These are phyloP conservation scores for Emergomyces africanus DNA, from an alignment of 2,329 filamentous ascomycete species.

Conservation along the genomic window DNA sequence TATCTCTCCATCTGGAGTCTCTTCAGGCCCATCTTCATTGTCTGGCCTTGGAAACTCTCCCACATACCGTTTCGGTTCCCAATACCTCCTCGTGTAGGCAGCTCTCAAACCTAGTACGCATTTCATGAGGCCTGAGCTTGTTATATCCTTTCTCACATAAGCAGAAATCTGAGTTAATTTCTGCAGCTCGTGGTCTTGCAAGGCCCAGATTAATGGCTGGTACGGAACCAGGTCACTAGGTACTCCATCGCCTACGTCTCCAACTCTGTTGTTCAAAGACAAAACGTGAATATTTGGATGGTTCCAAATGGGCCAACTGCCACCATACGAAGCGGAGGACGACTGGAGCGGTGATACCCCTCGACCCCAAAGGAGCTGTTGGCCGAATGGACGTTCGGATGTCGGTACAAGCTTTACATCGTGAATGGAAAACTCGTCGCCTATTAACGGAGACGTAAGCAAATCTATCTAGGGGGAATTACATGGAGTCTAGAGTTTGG, in stretches of 20 bases:
- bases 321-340: not conserved
- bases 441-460: not conserved
- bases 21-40: not conserved
- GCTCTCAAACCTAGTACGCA: not conserved
- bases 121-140: not conserved
- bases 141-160: not conserved
- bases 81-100: not conserved
- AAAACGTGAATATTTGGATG: not conserved
- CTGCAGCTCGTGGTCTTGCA: not conserved
- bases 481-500: not conserved
- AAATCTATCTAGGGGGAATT: not conserved
- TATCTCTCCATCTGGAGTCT: not conserved
- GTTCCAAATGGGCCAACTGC: not conserved
- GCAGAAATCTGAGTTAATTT: constrained; percentile 1
- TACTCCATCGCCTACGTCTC: not conserved
- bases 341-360: not conserved
- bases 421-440: not conserved
- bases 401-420: not conserved
- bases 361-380: not conserved
- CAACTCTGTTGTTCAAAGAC: not conserved
- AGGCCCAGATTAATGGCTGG: not conserved
- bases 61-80: not conserved
- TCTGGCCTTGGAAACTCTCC: not conserved
- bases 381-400: not conserved
- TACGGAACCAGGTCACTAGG: constrained; percentile 1